Conservation (phyloP, 768 basidiomycete genomes). For the Russula emetica region DNA sequence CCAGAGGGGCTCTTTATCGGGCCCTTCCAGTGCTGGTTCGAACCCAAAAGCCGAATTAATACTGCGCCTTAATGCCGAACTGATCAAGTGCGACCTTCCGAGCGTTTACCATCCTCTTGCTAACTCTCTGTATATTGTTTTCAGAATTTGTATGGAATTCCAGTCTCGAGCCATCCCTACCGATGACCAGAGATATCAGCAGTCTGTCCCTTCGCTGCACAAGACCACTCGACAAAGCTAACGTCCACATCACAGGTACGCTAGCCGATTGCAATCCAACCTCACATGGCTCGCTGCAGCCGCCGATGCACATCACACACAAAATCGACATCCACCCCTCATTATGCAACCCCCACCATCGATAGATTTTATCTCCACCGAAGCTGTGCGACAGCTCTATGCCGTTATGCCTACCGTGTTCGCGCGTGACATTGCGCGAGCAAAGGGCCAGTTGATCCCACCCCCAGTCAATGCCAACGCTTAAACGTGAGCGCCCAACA, state of each 20-base stretch:
- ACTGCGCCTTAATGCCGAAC: conserved; percentile 63
- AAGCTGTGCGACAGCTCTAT: conserved; percentile 63
- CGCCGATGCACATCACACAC: conserved; percentile 46
- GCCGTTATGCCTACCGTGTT: conserved; percentile 56
- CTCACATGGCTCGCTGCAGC: conserved; percentile 65
- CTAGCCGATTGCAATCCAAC: conserved; percentile 61
- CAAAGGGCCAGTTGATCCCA: conserved; percentile 31
- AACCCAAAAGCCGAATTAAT: conserved; percentile 56
- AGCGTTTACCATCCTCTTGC: not conserved
- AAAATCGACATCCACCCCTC: conserved; percentile 42
- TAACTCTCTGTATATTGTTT: not conserved
- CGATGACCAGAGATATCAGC: conserved; percentile 49
- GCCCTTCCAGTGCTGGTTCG: not conserved
- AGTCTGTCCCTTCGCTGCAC: conserved; percentile 42
- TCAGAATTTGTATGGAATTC: conserved; percentile 58
- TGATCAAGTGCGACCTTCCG: conserved; percentile 52
- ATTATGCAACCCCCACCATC: conserved; percentile 52
- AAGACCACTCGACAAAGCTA: conserved; percentile 25
- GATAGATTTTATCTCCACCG: conserved; percentile 49
- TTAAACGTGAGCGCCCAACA: conserved; percentile 57
- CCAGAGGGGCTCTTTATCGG: conserved; percentile 24
- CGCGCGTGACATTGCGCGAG: conserved; percentile 42
- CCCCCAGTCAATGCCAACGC: conserved; percentile 32
- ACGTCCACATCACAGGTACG: conserved; percentile 44
- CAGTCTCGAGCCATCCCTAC: conserved; percentile 48